Percentiles rank a stretch among this genome's conserved stretches.
These are phyloP conservation scores for Panaeolus cyanescens DNA, from an alignment of 768 basidiomycete species.

Conservation along the genomic window DNA sequence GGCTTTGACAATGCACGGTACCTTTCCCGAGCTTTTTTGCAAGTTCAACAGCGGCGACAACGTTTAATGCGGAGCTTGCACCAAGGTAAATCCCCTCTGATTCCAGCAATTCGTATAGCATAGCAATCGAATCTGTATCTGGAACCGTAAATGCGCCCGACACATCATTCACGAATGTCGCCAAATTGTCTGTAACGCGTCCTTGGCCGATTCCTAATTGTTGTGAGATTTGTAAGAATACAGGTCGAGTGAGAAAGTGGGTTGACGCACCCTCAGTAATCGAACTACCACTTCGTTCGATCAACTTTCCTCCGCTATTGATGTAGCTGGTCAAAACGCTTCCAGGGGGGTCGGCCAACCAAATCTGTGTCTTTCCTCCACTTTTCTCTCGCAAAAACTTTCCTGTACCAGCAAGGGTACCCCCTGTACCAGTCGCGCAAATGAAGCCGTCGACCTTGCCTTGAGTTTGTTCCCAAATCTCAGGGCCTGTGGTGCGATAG, in stretches of 20 bases:
- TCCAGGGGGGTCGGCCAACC: constrained; percentile 97
- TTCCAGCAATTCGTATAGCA: constrained; percentile 92
- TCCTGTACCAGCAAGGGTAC: constrained; percentile 90
- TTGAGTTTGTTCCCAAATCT: constrained; percentile 90
- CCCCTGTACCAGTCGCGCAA: constrained; percentile 94
- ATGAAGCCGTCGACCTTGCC: constrained; percentile 88
- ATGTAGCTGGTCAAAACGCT: constrained; percentile 88
- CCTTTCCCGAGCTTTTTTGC: constrained; percentile 86
- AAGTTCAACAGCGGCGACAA: constrained; percentile 90
- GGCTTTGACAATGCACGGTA: constrained; percentile 20
- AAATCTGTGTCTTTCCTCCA: constrained; percentile 76
- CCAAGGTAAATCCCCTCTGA: constrained; percentile 94
- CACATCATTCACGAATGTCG: constrained; percentile 74
- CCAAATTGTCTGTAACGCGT: constrained; percentile 89
- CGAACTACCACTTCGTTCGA: constrained; percentile 80
- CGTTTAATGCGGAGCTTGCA: constrained; percentile 92
- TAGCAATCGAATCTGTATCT: constrained; percentile 87
- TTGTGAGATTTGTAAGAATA: background rate
- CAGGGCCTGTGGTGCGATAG: constrained; percentile 90
- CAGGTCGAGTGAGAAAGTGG: background rate
- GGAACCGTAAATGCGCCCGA: constrained; percentile 85
- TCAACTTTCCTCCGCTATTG: constrained; percentile 73
- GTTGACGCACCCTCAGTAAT: constrained; percentile 82
- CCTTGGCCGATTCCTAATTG: constrained; percentile 92
- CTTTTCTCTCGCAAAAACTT: constrained; percentile 84